Evolutionary conservation across 1,139 yeast species (phyloP).

Genomic region (Protomyces macrosporus): DNA sequence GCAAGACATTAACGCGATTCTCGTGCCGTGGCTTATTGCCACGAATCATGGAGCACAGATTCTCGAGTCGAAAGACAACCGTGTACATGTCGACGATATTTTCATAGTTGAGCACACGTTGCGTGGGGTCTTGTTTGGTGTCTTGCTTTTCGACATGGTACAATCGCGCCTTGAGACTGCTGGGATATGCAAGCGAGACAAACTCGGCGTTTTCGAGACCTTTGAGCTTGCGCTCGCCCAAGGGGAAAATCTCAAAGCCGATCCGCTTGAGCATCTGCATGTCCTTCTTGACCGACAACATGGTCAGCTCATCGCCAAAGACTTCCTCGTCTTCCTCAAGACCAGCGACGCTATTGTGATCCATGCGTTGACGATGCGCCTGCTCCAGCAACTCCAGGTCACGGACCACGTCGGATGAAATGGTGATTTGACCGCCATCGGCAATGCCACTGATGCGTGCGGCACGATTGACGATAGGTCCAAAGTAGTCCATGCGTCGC

Average conservation of each 20-base stretch:
- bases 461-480: conserved; percentile 96
- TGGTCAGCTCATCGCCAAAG: conserved; percentile 45
- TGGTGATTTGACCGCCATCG: conserved; percentile 94
- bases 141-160: conserved; percentile 1
- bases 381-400: conserved; percentile 58
- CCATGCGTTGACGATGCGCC: conserved; percentile 33
- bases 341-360: conserved; percentile 6
- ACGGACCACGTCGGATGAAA: conserved; percentile 72
- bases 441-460: conserved; percentile 92
- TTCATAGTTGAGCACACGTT: conserved; percentile 9
- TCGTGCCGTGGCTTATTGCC: conserved; percentile 13
- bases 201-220: conserved; percentile 92
- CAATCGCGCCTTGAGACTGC: conserved; percentile 53
- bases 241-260: conserved; percentile 63
- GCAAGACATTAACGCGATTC: conserved; percentile 15
- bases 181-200: conserved; percentile 74
- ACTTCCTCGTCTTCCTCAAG: conserved; percentile 8
- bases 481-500: conserved; percentile 95
- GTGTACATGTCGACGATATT: conserved; percentile 15
- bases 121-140: not conserved
- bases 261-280: conserved; percentile 59
- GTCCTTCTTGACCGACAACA: conserved; percentile 63
- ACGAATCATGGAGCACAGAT: conserved; percentile 18
- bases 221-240: conserved; percentile 85
- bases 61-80: conserved; percentile 18